These are phyloP conservation scores for Casaregolazyma lundiana DNA, from an alignment of 1,139 yeast genomes.

Conservation along the genomic window DNA sequence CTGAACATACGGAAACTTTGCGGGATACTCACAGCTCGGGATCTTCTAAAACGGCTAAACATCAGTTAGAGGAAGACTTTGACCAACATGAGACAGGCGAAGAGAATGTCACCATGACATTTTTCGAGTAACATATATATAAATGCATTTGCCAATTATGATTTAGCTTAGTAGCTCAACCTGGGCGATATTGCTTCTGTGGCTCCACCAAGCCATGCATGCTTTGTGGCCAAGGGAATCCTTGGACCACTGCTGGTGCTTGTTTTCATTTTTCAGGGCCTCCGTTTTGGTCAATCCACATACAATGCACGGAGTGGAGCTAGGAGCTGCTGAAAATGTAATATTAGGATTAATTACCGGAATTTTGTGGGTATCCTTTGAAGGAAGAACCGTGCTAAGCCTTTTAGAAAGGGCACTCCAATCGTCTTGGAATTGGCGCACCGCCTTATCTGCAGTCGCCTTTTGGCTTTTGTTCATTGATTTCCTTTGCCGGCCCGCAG, in stretches of 20 bases:
- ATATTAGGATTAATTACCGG: conserved; percentile 16
- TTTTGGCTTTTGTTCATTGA: conserved; percentile 13
- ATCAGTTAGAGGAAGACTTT: no score
- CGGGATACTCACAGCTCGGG: no score
- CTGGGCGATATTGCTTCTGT: conserved; percentile 14
- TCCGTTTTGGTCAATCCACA: conserved; percentile 25
- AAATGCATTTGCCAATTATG: neutral
- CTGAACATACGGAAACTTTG: no score
- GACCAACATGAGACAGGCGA: conserved; percentile 10
- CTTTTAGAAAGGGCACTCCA: conserved; percentile 21
- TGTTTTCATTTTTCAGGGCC: conserved; percentile 18
- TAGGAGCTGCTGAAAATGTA: conserved; percentile 9
- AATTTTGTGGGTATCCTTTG: neutral
- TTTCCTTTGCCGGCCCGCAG: conserved; percentile 26
- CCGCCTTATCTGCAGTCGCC: conserved; percentile 19
- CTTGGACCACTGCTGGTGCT: conserved; percentile 16
- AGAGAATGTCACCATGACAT: conserved; percentile 18
- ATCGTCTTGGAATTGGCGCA: conserved; percentile 20
- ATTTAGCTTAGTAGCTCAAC: conserved; percentile 6
- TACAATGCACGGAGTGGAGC: conserved; percentile 16
- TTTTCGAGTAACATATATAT: conserved; percentile 12
- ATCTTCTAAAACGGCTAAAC: no score
- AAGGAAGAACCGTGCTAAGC: conserved; percentile 16
- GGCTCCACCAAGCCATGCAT: conserved; percentile 22
- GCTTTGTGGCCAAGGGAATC: conserved; percentile 18